Evolutionary conservation across 164 flowering plant genomes (phyloP).

Genomic region (Vitis riparia): DNA sequence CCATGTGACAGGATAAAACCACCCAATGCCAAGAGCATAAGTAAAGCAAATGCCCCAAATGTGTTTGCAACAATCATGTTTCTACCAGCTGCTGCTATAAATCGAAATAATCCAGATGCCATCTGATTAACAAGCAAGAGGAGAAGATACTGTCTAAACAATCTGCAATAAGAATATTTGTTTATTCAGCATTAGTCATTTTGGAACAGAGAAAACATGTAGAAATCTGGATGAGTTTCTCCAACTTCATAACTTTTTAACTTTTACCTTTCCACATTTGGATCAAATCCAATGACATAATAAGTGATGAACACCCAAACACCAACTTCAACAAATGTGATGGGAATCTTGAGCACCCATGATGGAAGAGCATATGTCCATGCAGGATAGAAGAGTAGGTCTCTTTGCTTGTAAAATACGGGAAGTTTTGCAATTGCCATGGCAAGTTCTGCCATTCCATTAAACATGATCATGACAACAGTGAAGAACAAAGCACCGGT

Average conservation of each 20-base stretch:
- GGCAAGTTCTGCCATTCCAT: conserved; percentile 44
- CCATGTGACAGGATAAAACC: conserved; percentile 32
- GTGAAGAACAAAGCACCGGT: conserved; percentile 34
- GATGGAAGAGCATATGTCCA: conserved; percentile 65
- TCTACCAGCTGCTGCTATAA: conserved; percentile 24
- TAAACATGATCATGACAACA: conserved; percentile 30
- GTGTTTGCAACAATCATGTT: conserved; percentile 30
- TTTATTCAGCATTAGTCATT: not conserved
- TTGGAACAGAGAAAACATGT: too few species aligned
- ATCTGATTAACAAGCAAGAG: conserved; percentile 27
- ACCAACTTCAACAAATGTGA: conserved; percentile 46
- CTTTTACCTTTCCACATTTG: conserved; percentile 51
- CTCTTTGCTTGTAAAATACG: conserved; percentile 52
- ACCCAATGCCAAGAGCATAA: conserved; percentile 15
- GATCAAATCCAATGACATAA: conserved; percentile 62
- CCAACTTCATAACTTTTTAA: not conserved
- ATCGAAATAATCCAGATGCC: conserved; percentile 31
- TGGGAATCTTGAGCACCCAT: conserved; percentile 62
- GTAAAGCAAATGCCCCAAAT: conserved; percentile 21
- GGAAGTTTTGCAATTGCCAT: conserved; percentile 46
- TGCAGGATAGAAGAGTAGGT: conserved; percentile 44
- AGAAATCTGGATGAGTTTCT: too few species aligned
- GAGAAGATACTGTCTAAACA: conserved; percentile 28
- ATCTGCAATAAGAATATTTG: conserved; percentile 16
- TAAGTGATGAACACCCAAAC: conserved; percentile 55